A percentile compares a stretch with the other conserved stretches of the same genome.
Conservation (phyloP, 306 rosid genomes). For the Quercus dentata region DNA sequence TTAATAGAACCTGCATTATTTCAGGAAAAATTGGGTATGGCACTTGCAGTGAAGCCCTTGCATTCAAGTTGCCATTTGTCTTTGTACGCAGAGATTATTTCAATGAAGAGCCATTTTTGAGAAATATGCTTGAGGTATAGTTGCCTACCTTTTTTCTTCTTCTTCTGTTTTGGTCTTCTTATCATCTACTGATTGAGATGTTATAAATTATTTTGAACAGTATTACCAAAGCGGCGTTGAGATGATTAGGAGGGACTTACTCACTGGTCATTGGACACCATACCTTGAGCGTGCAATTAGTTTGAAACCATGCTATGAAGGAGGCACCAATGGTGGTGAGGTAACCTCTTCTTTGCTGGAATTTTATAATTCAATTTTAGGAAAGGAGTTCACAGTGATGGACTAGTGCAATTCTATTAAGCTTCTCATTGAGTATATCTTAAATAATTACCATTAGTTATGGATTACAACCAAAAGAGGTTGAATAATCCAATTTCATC, state of each 20-base stretch:
- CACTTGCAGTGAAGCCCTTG: slow-evolving; percentile 89
- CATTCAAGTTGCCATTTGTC: slow-evolving; percentile 89
- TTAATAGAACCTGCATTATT: slow-evolving; percentile 13
- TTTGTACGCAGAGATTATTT: slow-evolving; percentile 98
- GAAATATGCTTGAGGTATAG: slow-evolving; percentile 96
- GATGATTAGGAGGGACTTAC: slow-evolving; percentile 96
- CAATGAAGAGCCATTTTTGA: slow-evolving; percentile 95
- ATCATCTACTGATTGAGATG: background rate
- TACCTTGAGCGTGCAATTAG: slow-evolving; percentile 93
- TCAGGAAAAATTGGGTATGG: slow-evolving; percentile 99
- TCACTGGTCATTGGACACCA: slow-evolving; percentile 98
- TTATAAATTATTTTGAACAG: slow-evolving; percentile 30
- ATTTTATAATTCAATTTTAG: background rate
- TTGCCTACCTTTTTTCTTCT: background rate
- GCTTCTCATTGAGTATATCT: background rate
- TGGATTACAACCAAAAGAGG: background rate
- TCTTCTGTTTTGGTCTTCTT: background rate
- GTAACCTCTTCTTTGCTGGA: slow-evolving; percentile 35
- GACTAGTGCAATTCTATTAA: background rate
- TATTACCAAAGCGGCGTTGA: slow-evolving; percentile 91
- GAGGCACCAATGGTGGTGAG: slow-evolving; percentile 95
- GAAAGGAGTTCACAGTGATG: background rate
- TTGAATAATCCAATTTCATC: background rate
- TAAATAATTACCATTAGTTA: background rate
- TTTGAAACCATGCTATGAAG: slow-evolving; percentile 94